A percentile compares a stretch with the other conserved stretches of the same genome.
phyloP scores from a whole-genome alignment of 2,329 filamentous ascomycete species.

The Helicocarpus griseus region DNA sequence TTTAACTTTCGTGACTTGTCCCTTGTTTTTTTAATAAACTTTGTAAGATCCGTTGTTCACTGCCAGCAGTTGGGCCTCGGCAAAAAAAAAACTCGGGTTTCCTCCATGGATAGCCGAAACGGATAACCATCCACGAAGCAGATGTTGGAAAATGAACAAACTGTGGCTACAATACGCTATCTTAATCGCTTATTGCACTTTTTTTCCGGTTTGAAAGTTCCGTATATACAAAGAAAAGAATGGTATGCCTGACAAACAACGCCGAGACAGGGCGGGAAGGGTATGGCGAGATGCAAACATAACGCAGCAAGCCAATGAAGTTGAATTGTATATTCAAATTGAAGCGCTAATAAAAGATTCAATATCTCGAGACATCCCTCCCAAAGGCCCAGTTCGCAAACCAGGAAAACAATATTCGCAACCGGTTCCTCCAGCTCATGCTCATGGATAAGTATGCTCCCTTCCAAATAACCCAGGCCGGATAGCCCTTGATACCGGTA shows the following conservation, averaged over 20 bases:
- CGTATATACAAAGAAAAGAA: too few relatives aligned
- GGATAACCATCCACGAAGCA: neutral
- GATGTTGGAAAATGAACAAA: neutral
- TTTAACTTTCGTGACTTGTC: too few relatives aligned
- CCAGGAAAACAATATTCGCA: constrained; percentile 34
- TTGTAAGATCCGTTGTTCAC: too few relatives aligned
- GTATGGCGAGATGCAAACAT: too few relatives aligned
- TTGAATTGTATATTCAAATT: too few relatives aligned
- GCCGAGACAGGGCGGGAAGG: too few relatives aligned
- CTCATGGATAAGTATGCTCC: constrained; percentile 38
- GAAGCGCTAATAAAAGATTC: constrained; percentile 5
- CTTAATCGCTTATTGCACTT: neutral
- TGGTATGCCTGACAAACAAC: neutral
- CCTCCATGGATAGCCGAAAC: neutral
- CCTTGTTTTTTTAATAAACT: too few relatives aligned
- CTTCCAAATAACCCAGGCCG: constrained; percentile 36
- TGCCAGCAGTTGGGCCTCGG: neutral
- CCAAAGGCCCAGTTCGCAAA: constrained; percentile 34
- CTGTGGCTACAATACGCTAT: neutral
- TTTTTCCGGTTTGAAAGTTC: too few relatives aligned
- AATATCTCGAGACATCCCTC: constrained; percentile 36
- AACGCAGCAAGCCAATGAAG: too few relatives aligned
- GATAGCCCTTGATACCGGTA: constrained; percentile 29
- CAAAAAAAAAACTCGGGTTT: neutral
- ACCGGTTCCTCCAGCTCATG: constrained; percentile 38